Base-by-base conservation (phyloP, 1,284 basidiomycete species). In the Cutaneotrichosporon dermatis region DNA sequence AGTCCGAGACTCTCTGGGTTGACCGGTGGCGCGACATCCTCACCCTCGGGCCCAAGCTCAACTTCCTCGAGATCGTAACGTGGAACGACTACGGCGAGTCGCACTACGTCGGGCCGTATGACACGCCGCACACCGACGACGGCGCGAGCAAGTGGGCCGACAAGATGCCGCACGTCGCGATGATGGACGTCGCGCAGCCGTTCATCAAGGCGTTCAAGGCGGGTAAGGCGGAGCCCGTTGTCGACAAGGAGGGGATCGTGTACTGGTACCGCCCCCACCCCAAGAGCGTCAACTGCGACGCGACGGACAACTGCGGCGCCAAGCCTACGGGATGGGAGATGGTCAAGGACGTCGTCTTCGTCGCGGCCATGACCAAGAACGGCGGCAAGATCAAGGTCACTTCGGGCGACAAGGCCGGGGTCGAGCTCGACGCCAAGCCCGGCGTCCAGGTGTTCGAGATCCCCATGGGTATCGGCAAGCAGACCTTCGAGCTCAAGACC, bases 31-130 rank as follows among this genome's bases (percentile, higher is more conserved):
- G 76, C 7, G 69, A 78, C 63, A 69, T 77, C 42, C 60, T 79
- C 33, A 15, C 58, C 35, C 51, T 78, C 4, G 64, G 66, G 8
- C 58, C 64, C 37, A 51, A 69, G 35, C 12, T 54, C 37, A 50
- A 66, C 33, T 76, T 69, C 46, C 43, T 78, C 55, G 78, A 79
- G 65, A 73, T 78, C 43, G 66, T 78, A 12, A 77, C 76, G 9
- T 79, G 78, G 78, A 79, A 78, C 65, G 78, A 79, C 68, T 79
- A 72, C 53, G 72, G 74, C 60, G 78, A 79, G 64, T 74, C 75
- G 8, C 75, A 76, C 59, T 69, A 79, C 62, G 63, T 79, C 53
- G 72, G 70, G 16, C 73, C 74, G 0, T 69, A 65, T 63, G 58
- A 66, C 57, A 70, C 69, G 12, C 56, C 66, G 6, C 72, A 74